Evolutionary conservation across 2,329 filamentous ascomycete genomes (phyloP).

Genomic region (Colletotrichum eremochloae): DNA sequence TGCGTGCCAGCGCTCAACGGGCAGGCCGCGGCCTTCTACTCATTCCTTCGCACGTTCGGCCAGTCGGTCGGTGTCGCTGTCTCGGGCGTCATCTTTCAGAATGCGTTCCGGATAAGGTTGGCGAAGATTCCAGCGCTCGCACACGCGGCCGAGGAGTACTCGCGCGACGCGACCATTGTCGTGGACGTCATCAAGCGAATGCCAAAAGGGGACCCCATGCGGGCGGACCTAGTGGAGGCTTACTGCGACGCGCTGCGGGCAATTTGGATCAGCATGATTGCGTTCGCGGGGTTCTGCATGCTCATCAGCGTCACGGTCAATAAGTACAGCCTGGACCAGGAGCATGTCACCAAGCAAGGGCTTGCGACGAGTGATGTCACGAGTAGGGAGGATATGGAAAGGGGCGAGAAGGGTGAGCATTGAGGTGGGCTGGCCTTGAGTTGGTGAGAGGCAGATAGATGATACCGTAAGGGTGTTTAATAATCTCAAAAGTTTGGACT

Average conservation of each 20-base stretch:
- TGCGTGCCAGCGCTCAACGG: conserved; percentile 59
- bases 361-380: conserved; percentile 42
- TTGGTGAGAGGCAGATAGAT: neutral
- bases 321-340: conserved; percentile 50
- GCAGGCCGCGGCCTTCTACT: conserved; percentile 75
- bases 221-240: conserved; percentile 47
- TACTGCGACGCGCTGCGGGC: conserved; percentile 51
- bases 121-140: conserved; percentile 62
- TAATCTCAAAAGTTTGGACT: neutral
- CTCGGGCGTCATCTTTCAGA: conserved; percentile 78
- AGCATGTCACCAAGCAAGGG: conserved; percentile 49
- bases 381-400: conserved; percentile 20
- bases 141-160: conserved; percentile 57
- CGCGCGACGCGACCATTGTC: conserved; percentile 69
- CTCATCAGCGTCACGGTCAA: conserved; percentile 51
- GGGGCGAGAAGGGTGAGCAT: neutral
- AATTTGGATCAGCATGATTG: conserved; percentile 52
- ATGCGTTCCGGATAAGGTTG: conserved; percentile 68
- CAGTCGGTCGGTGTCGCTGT: conserved; percentile 76
- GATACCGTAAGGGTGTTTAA: neutral
- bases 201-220: conserved; percentile 45
- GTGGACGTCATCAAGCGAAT: conserved; percentile 70
- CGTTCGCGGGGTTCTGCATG: conserved; percentile 48
- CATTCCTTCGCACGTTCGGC: conserved; percentile 75
- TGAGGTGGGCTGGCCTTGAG: neutral